Conservation (phyloP, 1,284 basidiomycete species). For the Coriolopsis trogii region DNA sequence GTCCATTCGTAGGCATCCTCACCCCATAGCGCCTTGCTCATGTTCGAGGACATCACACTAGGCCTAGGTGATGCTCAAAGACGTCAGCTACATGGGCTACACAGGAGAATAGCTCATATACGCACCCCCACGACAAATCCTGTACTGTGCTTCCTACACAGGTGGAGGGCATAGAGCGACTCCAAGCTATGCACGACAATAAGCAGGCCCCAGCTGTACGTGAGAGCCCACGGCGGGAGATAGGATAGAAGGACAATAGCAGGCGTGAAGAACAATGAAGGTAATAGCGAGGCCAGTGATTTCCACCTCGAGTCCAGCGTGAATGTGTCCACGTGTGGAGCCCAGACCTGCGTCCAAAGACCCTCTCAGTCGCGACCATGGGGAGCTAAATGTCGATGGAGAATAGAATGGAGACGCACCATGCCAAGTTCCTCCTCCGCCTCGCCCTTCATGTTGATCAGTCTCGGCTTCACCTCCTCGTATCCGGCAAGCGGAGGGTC, state of each 20-base stretch:
- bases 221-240: slow-evolving; percentile 27
- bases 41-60: slow-evolving; percentile 41
- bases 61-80: slow-evolving; percentile 37
- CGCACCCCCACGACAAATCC: slow-evolving; percentile 56
- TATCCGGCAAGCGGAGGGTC: slow-evolving; percentile 73
- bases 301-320: slow-evolving; percentile 40
- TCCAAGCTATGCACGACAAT: slow-evolving; percentile 50
- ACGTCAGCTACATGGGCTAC: not conserved
- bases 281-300: slow-evolving; percentile 21
- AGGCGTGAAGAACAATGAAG: slow-evolving; percentile 24
- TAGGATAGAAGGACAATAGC: slow-evolving; percentile 15
- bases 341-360: slow-evolving; percentile 53
- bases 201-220: slow-evolving; percentile 36
- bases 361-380: not conserved
- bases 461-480: slow-evolving; percentile 77
- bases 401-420: slow-evolving; percentile 45
- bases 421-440: slow-evolving; percentile 76
- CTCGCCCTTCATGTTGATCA: slow-evolving; percentile 73
- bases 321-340: slow-evolving; percentile 64
- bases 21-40: slow-evolving; percentile 15
- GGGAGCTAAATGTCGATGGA: not conserved
- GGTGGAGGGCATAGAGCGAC: slow-evolving; percentile 50
- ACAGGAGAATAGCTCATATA: slow-evolving; percentile 1
- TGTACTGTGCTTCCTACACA: slow-evolving; percentile 62
- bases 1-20: slow-evolving; percentile 20